Conservation (phyloP, 768 basidiomycete genomes). For the Termitomyces titanicus region DNA sequence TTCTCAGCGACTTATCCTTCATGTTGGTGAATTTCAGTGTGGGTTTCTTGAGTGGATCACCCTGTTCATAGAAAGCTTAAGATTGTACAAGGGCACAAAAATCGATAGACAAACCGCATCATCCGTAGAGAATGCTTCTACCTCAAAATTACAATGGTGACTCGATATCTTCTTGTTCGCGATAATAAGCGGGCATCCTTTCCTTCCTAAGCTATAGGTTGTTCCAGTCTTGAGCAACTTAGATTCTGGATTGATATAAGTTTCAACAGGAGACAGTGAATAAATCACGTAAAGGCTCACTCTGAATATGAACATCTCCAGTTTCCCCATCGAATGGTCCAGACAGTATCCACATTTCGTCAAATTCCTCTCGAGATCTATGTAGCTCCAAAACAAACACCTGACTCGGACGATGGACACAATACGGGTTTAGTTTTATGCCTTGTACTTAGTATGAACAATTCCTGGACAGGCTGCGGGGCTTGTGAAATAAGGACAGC, state of each 20-base stretch:
- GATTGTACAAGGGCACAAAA: not conserved
- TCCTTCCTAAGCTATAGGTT: conserved; percentile 55
- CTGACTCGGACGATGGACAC: no score
- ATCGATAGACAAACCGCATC: conserved; percentile 49
- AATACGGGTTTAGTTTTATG: no score
- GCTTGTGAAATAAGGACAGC: not conserved
- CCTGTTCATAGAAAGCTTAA: conserved; percentile 29
- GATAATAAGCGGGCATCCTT: conserved; percentile 46
- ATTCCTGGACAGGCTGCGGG: not conserved
- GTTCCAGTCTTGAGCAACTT: conserved; percentile 64
- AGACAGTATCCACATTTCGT: conserved; percentile 49
- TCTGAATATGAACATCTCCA: conserved; percentile 34
- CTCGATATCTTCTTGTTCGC: conserved; percentile 64
- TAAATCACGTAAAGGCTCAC: conserved; percentile 24
- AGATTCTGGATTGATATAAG: conserved; percentile 17
- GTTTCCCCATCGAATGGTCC: conserved; percentile 51
- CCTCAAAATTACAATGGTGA: conserved; percentile 54
- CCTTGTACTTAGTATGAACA: no score
- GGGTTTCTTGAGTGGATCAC: conserved; percentile 45
- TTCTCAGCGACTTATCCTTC: conserved; percentile 42
- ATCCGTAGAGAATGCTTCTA: conserved; percentile 47
- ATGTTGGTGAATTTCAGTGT: conserved; percentile 43
- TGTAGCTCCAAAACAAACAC: not conserved
- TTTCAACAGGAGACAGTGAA: not conserved
- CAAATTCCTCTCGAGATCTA: not conserved